These are phyloP conservation scores for Stagonosporopsis tanaceti DNA, from an alignment of 2,329 filamentous ascomycete species.

Conservation along the genomic window DNA sequence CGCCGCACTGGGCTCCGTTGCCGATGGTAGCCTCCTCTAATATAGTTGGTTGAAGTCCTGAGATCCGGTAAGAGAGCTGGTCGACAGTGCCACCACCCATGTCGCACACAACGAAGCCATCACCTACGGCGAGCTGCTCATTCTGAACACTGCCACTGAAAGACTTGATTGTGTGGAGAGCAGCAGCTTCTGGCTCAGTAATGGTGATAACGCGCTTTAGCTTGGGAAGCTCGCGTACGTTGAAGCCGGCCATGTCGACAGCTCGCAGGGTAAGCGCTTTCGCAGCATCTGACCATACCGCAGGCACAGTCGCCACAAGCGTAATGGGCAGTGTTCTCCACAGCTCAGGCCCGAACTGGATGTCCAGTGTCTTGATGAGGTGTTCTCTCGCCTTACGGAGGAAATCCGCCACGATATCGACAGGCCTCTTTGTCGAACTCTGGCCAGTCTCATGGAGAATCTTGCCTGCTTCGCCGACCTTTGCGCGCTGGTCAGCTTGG, in stretches of 20 bases:
- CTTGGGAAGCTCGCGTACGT: slow-evolving; percentile 14
- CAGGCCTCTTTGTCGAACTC: slow-evolving; percentile 20
- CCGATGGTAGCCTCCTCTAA: slow-evolving; percentile 37
- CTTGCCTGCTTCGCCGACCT: slow-evolving; percentile 25
- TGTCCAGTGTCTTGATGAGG: slow-evolving; percentile 32
- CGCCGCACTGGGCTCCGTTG: slow-evolving; percentile 37
- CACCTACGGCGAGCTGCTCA: slow-evolving; percentile 17
- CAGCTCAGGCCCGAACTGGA: slow-evolving; percentile 26
- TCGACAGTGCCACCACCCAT: slow-evolving; percentile 44
- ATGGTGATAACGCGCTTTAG: slow-evolving; percentile 12
- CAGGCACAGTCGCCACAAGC: slow-evolving; percentile 36
- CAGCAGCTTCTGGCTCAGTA: slow-evolving; percentile 40
- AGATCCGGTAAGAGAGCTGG: slow-evolving; percentile 36
- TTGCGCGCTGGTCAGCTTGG: too few relatives aligned
- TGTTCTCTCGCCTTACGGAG: slow-evolving; percentile 32
- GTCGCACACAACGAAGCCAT: slow-evolving; percentile 41
- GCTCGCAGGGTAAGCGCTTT: slow-evolving; percentile 33
- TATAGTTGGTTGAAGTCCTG: slow-evolving; percentile 11
- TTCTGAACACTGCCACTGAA: slow-evolving; percentile 24
- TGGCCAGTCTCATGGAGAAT: slow-evolving; percentile 22
- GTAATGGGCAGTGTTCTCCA: slow-evolving; percentile 31
- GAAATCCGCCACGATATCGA: slow-evolving; percentile 43
- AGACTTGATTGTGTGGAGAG: slow-evolving; percentile 33
- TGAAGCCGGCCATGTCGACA: slow-evolving; percentile 32
- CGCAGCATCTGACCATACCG: slow-evolving; percentile 36